Evolutionary conservation across 192 early-diverging fungal species (phyloP), one percentile per base, ranked within the genome.

Genomic region (Mortierella hygrophila): DNA sequence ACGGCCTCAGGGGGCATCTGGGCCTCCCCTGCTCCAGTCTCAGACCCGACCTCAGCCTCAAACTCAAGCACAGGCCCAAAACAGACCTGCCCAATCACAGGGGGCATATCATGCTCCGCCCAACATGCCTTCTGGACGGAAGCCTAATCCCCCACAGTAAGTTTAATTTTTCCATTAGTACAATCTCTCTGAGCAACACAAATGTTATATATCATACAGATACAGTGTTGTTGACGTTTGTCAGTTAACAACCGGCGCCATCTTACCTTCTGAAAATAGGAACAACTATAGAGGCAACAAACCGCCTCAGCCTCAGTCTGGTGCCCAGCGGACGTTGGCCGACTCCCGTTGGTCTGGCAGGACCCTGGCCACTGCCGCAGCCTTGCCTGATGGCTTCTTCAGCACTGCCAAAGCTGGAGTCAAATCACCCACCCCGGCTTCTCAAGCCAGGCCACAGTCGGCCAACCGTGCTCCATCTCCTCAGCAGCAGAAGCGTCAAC

Each of bases 321-420:
- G 8, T 4, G 16, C 15, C 46, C 6, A 23, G 23, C 8, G 32
- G n/a, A 37, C 42, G n/a, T 32, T 54, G 26, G 10, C 16, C 32
- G 37, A 80, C 1, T 77, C 74, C 0, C 75, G 84, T 4, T 86
- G 84, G 84, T 68, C 78, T 26, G 84, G 84, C 38, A 55, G 47
- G 44, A 2, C 78, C 37, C 40, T 86, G 54, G 70, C 55, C 18
- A 81, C 78, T 10, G 47, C 84, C 4, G 60, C 54, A 26, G 37
- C 46, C 10, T 35, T 86, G 29, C 79, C 84, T n/a, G 75, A 74
- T 1, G 84, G 63, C 11, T 86, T 86, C 37, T 86, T 86, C 15
- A 37, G 71, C 20, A 85, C 78, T 10, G 78, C 83, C 49, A 80
- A 85, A 26, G 52, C 60, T 13, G 47, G 41, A 16, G 38, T 72